Base-by-base conservation (phyloP, 495 filamentous ascomycete species). In the Talaromyces ruber region DNA sequence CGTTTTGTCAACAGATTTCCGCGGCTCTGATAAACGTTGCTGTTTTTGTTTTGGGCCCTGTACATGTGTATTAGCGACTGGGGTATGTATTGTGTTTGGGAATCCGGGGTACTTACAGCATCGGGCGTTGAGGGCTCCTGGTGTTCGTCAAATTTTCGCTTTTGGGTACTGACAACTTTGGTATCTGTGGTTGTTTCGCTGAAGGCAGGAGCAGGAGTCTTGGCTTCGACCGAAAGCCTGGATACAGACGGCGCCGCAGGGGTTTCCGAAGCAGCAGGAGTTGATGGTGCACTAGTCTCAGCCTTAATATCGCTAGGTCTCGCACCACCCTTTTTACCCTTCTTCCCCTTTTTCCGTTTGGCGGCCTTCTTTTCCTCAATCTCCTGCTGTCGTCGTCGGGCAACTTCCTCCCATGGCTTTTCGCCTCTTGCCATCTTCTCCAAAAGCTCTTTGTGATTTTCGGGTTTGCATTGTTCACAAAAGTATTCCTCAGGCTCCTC, bases 381-480 rank as follows among this genome's bases (percentile, higher is more conserved):
- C 54, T 78, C 77, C 62, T 70, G 76, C 62, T 80, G 76, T 76
- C 85, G 69, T 70, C 75, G 66, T 73, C 82, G 66, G 68, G 82
- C 69, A 16, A 84, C 79, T 59, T 84, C 83, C 73, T 93, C 91
- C 92, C 91, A 96, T 3, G 90, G 90, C 70, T 83, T 88, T 75
- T 95, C 92, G 12, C 94, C 94, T 5, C 80, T 83, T 4, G 75
- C 79, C 30, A 96, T 85, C 59, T 86, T 88, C 8, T 81, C 86
- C 22, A 98, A 72, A 0, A 96, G 84, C 32, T 81, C 80, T 61
- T 83, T 82, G 72, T 98, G 94, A 59, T 89, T 83, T 60, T 92
- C 86, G 4, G 93, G 94, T 54, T 81, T 79, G 77, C 94, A 98
- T 70, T 86, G 76, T 71, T 98, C 94, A 71, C 94, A 98, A 70